phyloP scores from a whole-genome alignment of 2,329 filamentous ascomycete genomes.

The Mycocentrospora acerina region DNA sequence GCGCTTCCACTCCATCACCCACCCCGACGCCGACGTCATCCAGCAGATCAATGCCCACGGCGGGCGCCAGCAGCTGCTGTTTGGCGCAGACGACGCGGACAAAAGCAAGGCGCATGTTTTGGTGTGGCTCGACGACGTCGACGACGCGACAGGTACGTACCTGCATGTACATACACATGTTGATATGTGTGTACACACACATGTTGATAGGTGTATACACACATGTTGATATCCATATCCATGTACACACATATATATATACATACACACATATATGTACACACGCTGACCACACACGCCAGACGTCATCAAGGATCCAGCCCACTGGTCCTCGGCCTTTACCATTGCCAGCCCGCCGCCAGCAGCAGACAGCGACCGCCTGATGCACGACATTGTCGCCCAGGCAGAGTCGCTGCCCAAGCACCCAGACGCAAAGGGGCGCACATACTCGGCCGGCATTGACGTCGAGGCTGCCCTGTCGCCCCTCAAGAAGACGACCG shows the following conservation, averaged over 20 bases:
- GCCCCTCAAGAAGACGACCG: slow-evolving; percentile 15
- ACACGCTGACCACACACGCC: not conserved
- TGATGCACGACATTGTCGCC: slow-evolving; percentile 38
- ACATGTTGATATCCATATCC: no score
- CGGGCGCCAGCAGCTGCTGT: slow-evolving; percentile 42
- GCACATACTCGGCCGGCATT: slow-evolving; percentile 26
- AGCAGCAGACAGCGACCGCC: slow-evolving; percentile 35
- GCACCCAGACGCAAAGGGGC: slow-evolving; percentile 25
- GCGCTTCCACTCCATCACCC: slow-evolving; percentile 49
- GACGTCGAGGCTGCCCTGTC: slow-evolving; percentile 24
- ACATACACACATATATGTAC: no score
- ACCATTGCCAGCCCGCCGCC: slow-evolving; percentile 37
- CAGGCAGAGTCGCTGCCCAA: slow-evolving; percentile 38
- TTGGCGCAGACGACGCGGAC: slow-evolving; percentile 33
- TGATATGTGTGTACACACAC: no score
- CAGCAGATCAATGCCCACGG: slow-evolving; percentile 51
- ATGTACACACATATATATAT: no score
- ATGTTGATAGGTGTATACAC: no score
- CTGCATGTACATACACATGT: not conserved
- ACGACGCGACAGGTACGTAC: slow-evolving; percentile 36
- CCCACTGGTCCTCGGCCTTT: slow-evolving; percentile 24
- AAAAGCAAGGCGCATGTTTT: slow-evolving; percentile 33
- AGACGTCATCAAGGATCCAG: slow-evolving; percentile 28
- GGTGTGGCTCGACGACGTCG: slow-evolving; percentile 45
- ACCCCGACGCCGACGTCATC: slow-evolving; percentile 45